Conservation (phyloP, 179 eudicot genomes). For the Camellia oleifera region DNA sequence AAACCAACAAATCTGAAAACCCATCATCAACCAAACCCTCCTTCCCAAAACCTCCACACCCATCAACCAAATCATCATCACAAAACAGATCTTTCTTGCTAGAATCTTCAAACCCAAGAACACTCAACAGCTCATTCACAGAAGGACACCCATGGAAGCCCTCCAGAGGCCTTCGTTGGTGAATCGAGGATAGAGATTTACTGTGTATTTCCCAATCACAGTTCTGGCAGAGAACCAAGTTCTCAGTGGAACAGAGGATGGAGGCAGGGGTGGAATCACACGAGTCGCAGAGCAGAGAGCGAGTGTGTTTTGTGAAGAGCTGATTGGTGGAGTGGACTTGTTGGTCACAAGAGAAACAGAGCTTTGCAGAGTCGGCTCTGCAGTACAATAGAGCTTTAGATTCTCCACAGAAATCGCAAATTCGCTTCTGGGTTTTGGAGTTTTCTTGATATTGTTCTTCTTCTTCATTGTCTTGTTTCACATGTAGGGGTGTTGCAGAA, state of each 20-base stretch:
- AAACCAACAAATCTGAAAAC: conserved; percentile 49
- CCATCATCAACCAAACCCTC: conserved; percentile 32
- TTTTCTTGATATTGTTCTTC: background rate
- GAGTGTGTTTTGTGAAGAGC: conserved; percentile 66
- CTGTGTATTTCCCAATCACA: conserved; percentile 73
- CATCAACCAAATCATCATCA: conserved; percentile 8
- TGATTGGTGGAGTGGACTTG: conserved; percentile 78
- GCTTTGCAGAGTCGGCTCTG: conserved; percentile 77
- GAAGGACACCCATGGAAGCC: conserved; percentile 75
- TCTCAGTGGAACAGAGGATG: conserved; percentile 51
- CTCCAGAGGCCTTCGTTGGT: conserved; percentile 79
- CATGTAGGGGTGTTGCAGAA: background rate
- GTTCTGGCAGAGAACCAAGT: conserved; percentile 66
- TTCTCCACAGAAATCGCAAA: conserved; percentile 62
- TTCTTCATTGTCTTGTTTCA: background rate
- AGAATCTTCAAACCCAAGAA: conserved; percentile 59
- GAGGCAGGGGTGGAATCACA: conserved; percentile 66
- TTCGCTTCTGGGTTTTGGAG: conserved; percentile 9
- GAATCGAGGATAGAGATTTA: conserved; percentile 17
- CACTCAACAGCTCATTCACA: conserved; percentile 40
- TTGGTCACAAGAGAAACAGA: conserved; percentile 65
- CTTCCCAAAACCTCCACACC: conserved; percentile 3
- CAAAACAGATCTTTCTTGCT: conserved; percentile 26
- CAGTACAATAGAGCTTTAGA: conserved; percentile 59
- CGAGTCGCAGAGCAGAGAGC: conserved; percentile 61